These are phyloP conservation scores for Ogataea naganishii DNA, from an alignment of 805 yeast genomes.

Conservation along the genomic window DNA sequence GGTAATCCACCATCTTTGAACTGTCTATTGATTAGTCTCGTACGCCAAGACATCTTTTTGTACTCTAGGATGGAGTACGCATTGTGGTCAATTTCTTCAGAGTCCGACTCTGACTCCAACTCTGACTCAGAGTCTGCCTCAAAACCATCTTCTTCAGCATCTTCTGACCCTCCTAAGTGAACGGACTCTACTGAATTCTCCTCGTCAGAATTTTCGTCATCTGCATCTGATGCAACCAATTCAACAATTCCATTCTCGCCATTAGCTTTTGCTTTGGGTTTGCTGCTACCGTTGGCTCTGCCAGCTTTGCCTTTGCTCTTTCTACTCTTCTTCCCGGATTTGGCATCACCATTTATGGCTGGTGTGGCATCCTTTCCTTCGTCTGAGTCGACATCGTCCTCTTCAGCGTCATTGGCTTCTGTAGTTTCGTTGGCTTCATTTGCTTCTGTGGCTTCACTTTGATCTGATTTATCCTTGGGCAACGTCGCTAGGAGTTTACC, in stretches of 20 bases:
- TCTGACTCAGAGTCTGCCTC: conserved; percentile 14
- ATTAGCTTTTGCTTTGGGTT: conserved; percentile 8
- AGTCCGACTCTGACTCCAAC: conserved; percentile 16
- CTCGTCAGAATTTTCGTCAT: conserved; percentile 9
- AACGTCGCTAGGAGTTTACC: conserved; percentile 16
- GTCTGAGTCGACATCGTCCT: conserved; percentile 14
- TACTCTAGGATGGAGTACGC: conserved; percentile 44
- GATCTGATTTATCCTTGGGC: conserved; percentile 14
- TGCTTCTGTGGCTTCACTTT: conserved; percentile 14
- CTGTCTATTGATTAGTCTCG: conserved; percentile 60
- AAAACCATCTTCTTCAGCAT: conserved; percentile 14
- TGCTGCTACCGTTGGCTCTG: conserved; percentile 7
- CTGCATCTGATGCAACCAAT: conserved; percentile 18
- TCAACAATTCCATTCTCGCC: conserved; percentile 17
- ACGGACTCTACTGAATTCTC: too few relatives aligned
- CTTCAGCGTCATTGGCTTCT: conserved; percentile 14
- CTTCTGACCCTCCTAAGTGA: too few relatives aligned
- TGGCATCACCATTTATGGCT: conserved; percentile 6
- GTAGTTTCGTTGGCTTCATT: conserved; percentile 7
- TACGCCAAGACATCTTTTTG: conserved; percentile 66
- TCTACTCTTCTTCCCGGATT: conserved; percentile 9
- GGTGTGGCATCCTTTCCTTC: conserved; percentile 14
- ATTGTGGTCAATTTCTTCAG: conserved; percentile 28
- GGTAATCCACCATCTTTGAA: conserved; percentile 88
- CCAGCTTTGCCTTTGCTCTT: conserved; percentile 11